phyloP scores from a whole-genome alignment of 2,329 filamentous ascomycete genomes.

The Kalmusia sp. region DNA sequence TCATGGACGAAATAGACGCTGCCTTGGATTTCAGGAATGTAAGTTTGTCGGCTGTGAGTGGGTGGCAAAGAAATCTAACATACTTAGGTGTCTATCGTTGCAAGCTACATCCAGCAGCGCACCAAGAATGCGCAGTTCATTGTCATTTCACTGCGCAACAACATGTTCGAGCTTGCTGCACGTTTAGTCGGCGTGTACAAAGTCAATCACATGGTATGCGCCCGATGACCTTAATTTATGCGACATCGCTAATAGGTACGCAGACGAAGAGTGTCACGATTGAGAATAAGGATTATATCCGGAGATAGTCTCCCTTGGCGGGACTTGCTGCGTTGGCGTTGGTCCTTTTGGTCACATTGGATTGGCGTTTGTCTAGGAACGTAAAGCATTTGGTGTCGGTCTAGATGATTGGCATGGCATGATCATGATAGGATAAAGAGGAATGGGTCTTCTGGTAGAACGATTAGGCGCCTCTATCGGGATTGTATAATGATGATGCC shows the following conservation, averaged over 20 bases:
- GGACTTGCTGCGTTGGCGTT: neutral
- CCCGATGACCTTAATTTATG: neutral
- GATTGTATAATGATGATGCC: neutral
- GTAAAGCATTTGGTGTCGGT: neutral
- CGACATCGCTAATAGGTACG: slow-evolving; percentile 19
- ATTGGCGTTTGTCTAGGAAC: neutral
- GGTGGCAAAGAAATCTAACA: slow-evolving; percentile 2
- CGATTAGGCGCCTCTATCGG: no score
- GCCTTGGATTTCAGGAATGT: slow-evolving; percentile 98
- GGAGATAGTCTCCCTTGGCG: neutral
- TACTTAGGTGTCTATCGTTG: slow-evolving; percentile 87
- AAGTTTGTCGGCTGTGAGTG: slow-evolving; percentile 54
- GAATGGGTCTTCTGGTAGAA: no score
- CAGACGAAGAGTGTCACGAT: slow-evolving; percentile 62
- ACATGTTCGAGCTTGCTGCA: slow-evolving; percentile 99
- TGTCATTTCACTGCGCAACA: slow-evolving; percentile 96
- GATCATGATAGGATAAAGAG: neutral
- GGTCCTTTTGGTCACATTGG: neutral
- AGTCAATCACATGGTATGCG: slow-evolving; percentile 87
- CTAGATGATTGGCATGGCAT: neutral
- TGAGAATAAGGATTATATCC: slow-evolving; percentile 58
- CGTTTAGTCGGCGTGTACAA: slow-evolving; percentile 98
- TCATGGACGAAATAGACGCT: slow-evolving; percentile 99
- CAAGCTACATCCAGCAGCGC: slow-evolving; percentile 97
- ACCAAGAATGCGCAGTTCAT: slow-evolving; percentile 99